Evolutionary conservation across 140 eudicot genomes (phyloP).

Genomic region (Anethum foeniculum): DNA sequence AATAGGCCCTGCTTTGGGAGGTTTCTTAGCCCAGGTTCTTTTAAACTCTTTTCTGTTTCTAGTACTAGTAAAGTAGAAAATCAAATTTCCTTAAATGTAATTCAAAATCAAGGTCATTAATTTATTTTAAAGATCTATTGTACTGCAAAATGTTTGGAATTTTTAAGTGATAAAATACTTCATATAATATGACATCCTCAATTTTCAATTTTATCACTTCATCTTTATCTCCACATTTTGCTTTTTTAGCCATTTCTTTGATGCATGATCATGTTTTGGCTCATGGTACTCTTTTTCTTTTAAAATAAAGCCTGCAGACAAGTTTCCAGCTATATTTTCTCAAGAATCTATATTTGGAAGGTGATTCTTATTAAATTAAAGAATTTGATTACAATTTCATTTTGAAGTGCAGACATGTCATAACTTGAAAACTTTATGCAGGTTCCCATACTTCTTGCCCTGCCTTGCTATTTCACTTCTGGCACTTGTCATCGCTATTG

Average conservation of each 20-base stretch:
- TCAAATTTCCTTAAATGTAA: not conserved
- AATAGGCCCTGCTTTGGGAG: conserved; percentile 86
- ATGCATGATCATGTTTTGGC: not conserved
- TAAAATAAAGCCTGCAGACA: conserved; percentile 37
- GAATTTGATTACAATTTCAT: not conserved
- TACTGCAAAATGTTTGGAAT: not conserved
- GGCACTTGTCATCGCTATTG: conserved; percentile 29
- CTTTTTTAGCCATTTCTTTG: not conserved
- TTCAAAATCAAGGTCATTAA: not conserved
- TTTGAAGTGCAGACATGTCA: conserved; percentile 4
- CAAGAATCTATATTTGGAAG: conserved; percentile 11
- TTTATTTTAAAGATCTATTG: not conserved
- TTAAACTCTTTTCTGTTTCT: not conserved
- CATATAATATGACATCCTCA: not conserved
- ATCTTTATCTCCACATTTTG: not conserved
- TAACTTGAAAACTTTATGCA: conserved; percentile 24
- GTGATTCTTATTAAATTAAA: not conserved
- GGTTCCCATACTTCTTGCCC: conserved; percentile 88
- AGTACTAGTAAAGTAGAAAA: not conserved
- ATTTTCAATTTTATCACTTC: not conserved
- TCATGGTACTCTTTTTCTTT: not conserved
- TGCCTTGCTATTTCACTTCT: conserved; percentile 62
- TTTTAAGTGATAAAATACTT: not conserved
- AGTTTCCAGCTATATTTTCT: conserved; percentile 7
- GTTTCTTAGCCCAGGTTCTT: conserved; percentile 83